Conservation (phyloP, 106 monocot genomes). For the Allium fistulosum region DNA sequence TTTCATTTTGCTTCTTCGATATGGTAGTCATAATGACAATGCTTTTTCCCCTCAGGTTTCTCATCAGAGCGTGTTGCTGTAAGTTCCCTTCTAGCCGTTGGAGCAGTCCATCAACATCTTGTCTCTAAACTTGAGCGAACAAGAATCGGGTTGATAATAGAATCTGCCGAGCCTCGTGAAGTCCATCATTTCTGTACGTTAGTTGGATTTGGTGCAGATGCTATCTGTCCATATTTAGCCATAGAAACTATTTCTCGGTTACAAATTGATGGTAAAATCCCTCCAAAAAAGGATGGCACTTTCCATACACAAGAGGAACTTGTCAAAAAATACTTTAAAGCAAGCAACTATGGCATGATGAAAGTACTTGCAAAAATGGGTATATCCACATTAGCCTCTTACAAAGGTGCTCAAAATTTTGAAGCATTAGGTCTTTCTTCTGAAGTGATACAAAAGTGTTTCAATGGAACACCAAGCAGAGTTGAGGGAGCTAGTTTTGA, state of each 20-base stretch:
- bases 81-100: slow-evolving; percentile 94
- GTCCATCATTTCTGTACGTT: slow-evolving; percentile 99
- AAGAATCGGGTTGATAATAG: slow-evolving; percentile 73
- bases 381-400: slow-evolving; percentile 95
- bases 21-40: too few relatives aligned
- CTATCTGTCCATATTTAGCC: slow-evolving; percentile 95
- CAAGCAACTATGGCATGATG: slow-evolving; percentile 95
- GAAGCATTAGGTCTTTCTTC: slow-evolving; percentile 97
- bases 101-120: slow-evolving; percentile 97
- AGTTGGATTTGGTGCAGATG: slow-evolving; percentile 95
- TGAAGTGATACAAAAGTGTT: slow-evolving; percentile 88
- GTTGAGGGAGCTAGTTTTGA: slow-evolving; percentile 97
- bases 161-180: slow-evolving; percentile 98
- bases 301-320: slow-evolving; percentile 64
- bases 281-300: slow-evolving; percentile 59
- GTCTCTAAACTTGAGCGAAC: slow-evolving; percentile 92
- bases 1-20: background rate
- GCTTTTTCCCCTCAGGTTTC: slow-evolving; percentile 44
- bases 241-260: slow-evolving; percentile 85
- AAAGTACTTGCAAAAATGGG: slow-evolving; percentile 99
- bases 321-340: slow-evolving; percentile 83
- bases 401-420: slow-evolving; percentile 99
- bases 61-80: slow-evolving; percentile 80
- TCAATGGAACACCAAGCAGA: slow-evolving; percentile 90
- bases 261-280: slow-evolving; percentile 91